Evolutionary conservation across 2,329 filamentous ascomycete species (phyloP).

Genomic region (Blastomyces gilchristii): DNA sequence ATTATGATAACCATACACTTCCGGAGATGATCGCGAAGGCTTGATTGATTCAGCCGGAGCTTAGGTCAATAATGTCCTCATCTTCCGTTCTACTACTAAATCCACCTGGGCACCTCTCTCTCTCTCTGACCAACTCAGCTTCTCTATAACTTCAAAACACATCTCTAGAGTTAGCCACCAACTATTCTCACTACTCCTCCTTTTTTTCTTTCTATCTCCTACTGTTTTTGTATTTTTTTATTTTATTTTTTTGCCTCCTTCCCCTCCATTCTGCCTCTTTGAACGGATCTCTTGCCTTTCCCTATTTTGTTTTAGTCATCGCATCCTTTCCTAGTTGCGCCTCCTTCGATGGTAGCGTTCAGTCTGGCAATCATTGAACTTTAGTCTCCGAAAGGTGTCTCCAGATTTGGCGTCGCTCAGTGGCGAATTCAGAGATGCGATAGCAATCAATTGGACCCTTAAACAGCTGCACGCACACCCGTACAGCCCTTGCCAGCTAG

Average conservation of each 20-base stretch:
- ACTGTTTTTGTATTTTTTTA: background rate
- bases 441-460: conserved; percentile 1
- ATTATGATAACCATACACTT: conserved; percentile 3
- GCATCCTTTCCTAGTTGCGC: conserved; percentile 4
- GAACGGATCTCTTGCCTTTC: background rate
- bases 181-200: background rate
- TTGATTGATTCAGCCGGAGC: conserved; percentile 7
- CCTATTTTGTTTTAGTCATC: conserved; percentile 2
- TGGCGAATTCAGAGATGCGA: conserved; percentile 3
- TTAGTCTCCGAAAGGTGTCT: conserved; percentile 5
- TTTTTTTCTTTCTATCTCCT: conserved; percentile 5
- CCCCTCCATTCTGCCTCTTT: background rate
- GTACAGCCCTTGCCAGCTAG: background rate
- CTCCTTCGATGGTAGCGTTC: conserved; percentile 6
- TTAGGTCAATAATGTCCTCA: background rate
- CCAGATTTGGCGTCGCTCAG: background rate
- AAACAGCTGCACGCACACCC: background rate
- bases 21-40: conserved; percentile 9
- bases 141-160: background rate
- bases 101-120: background rate
- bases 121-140: background rate
- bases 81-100: background rate
- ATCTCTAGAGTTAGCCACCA: background rate
- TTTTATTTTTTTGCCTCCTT: background rate
- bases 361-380: conserved; percentile 9